Evolutionary conservation across 2,329 filamentous ascomycete genomes (phyloP).

Genomic region (Emmonsia crescens): DNA sequence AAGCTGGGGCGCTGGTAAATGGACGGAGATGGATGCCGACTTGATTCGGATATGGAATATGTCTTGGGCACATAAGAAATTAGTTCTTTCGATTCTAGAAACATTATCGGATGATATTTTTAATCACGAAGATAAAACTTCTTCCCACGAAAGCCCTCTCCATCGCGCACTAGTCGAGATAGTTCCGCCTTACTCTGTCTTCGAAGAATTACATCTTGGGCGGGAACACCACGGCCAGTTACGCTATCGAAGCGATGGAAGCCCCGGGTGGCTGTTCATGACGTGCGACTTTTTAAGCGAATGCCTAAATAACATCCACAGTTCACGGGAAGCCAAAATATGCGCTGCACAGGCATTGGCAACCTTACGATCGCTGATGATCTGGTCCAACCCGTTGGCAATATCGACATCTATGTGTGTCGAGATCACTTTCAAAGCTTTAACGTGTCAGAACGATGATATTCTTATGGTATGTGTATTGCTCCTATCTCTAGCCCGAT

Average conservation of each 20-base stretch:
- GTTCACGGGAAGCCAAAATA: constrained; percentile 54
- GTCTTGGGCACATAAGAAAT: constrained; percentile 59
- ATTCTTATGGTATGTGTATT: constrained; percentile 56
- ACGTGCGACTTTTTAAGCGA: constrained; percentile 62
- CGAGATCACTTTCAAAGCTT: constrained; percentile 56
- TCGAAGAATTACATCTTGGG: constrained; percentile 65
- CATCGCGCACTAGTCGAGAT: constrained; percentile 89
- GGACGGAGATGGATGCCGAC: constrained; percentile 86
- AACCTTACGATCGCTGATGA: constrained; percentile 66
- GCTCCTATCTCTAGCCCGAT: constrained; percentile 1
- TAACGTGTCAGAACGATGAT: constrained; percentile 58
- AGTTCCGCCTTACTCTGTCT: constrained; percentile 68
- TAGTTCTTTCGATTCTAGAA: constrained; percentile 81
- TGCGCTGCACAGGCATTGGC: constrained; percentile 68
- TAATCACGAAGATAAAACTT: constrained; percentile 76
- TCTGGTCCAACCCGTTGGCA: constrained; percentile 79
- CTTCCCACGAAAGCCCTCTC: constrained; percentile 72
- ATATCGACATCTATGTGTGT: constrained; percentile 62
- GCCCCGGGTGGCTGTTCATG: constrained; percentile 79
- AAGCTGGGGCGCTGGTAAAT: constrained; percentile 71
- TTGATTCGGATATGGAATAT: constrained; percentile 68
- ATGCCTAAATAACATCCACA: constrained; percentile 57
- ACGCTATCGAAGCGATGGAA: constrained; percentile 65
- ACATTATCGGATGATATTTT: constrained; percentile 91
- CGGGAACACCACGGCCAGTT: constrained; percentile 59